phyloP scores from a whole-genome alignment of 768 basidiomycete genomes.

The Pleurotus eryngii region DNA sequence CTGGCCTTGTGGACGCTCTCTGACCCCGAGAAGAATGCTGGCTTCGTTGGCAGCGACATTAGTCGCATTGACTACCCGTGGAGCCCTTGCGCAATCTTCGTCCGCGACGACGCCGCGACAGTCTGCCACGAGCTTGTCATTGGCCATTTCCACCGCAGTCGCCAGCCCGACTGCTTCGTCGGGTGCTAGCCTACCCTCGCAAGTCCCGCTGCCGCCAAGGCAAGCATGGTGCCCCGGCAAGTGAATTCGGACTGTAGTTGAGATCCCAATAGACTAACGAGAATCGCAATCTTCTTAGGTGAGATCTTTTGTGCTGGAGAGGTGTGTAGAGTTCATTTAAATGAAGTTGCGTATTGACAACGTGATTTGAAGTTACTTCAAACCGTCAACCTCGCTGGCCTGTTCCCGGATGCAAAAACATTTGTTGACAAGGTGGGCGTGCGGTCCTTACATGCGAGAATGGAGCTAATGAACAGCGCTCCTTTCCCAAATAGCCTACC shows the following conservation, averaged over 20 bases:
- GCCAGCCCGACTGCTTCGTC: conserved; percentile 61
- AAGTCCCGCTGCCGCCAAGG: conserved; percentile 57
- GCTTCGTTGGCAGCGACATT: conserved; percentile 16
- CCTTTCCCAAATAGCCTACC: conserved; percentile 57
- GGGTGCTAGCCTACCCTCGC: conserved; percentile 56
- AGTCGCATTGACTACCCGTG: conserved; percentile 12
- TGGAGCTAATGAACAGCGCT: background rate
- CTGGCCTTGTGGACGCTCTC: background rate
- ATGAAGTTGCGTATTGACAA: conserved; percentile 11
- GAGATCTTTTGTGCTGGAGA: conserved; percentile 79
- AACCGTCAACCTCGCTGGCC: conserved; percentile 75
- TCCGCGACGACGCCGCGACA: conserved; percentile 12
- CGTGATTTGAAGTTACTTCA: conserved; percentile 60
- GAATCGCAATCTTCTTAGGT: conserved; percentile 27
- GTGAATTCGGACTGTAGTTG: background rate
- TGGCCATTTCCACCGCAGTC: conserved; percentile 55
- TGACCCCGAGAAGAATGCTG: conserved; percentile 17
- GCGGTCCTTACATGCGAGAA: background rate
- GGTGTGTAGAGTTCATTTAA: too few relatives aligned
- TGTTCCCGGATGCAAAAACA: conserved; percentile 82
- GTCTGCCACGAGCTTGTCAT: conserved; percentile 17
- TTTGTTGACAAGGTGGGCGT: conserved; percentile 68
- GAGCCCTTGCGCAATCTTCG: conserved; percentile 16
- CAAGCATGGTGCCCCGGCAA: conserved; percentile 70
- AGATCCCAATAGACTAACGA: background rate